Percentiles rank a stretch among this genome's conserved stretches.
Evolutionary conservation across 306 rosid genomes (phyloP).

Genomic region (Quercus engelmannii): DNA sequence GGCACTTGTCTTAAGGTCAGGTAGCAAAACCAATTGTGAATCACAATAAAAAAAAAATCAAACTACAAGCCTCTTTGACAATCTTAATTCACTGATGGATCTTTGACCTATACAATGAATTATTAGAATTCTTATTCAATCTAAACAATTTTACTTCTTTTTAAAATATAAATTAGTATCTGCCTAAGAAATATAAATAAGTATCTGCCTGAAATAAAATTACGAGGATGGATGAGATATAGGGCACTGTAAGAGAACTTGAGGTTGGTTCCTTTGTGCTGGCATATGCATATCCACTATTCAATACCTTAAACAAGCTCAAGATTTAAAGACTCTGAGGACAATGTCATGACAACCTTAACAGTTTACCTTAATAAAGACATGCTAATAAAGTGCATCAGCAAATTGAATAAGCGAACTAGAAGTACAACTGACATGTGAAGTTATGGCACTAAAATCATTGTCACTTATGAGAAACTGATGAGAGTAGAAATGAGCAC

Average conservation of each 20-base stretch:
- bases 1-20: no score
- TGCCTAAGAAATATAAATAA: neutral
- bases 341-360: no score
- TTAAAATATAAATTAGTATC: neutral
- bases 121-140: neutral
- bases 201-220: neutral
- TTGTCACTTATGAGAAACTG: neutral
- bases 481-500: neutral
- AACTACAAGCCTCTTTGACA: neutral
- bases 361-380: no score
- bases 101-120: neutral
- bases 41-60: neutral
- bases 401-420: neutral
- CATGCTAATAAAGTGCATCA: no score
- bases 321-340: no score
- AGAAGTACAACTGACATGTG: neutral
- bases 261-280: neutral
- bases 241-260: neutral
- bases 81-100: neutral
- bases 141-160: neutral
- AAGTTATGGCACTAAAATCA: neutral
- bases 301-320: no score
- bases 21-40: no score
- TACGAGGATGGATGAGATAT: neutral
- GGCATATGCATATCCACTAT: neutral